Evolutionary conservation across 2,329 filamentous ascomycete species (phyloP).

Genomic region (Fusarium sp.): DNA sequence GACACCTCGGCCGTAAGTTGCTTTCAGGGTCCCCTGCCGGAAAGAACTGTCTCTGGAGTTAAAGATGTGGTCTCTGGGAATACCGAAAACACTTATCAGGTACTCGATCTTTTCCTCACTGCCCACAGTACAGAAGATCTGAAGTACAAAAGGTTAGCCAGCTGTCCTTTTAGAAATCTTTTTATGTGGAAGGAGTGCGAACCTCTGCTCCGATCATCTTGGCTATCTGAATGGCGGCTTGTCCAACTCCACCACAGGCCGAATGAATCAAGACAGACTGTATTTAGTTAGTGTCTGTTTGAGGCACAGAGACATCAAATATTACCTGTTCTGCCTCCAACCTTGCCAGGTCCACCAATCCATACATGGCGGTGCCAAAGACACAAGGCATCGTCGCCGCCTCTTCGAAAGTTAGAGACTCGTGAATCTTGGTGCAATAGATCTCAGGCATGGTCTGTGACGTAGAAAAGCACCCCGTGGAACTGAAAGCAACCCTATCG

Average conservation of each 20-base stretch:
- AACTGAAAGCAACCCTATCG: slow-evolving; percentile 51
- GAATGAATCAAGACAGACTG: slow-evolving; percentile 54
- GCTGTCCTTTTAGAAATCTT: neutral
- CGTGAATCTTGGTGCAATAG: slow-evolving; percentile 52
- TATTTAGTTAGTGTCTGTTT: slow-evolving; percentile 1
- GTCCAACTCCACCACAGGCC: slow-evolving; percentile 53
- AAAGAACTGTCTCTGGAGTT: slow-evolving; percentile 53
- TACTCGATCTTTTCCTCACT: slow-evolving; percentile 54
- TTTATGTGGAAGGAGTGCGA: slow-evolving; percentile 39
- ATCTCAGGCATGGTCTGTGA: slow-evolving; percentile 22
- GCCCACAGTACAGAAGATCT: slow-evolving; percentile 50
- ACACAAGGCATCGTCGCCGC: slow-evolving; percentile 55
- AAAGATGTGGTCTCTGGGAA: slow-evolving; percentile 54
- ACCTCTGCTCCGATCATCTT: slow-evolving; percentile 53
- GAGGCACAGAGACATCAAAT: neutral
- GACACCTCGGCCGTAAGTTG: slow-evolving; percentile 51
- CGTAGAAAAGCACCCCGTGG: slow-evolving; percentile 47
- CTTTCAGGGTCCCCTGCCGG: slow-evolving; percentile 43
- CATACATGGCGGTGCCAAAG: slow-evolving; percentile 49
- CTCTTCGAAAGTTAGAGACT: slow-evolving; percentile 52
- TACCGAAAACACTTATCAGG: slow-evolving; percentile 49
- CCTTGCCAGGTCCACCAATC: slow-evolving; percentile 4
- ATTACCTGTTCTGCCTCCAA: slow-evolving; percentile 21
- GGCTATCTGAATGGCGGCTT: slow-evolving; percentile 51
- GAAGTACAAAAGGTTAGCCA: neutral